phyloP scores from a whole-genome alignment of 257 asterid species.

The Thymus quinquecostatus region DNA sequence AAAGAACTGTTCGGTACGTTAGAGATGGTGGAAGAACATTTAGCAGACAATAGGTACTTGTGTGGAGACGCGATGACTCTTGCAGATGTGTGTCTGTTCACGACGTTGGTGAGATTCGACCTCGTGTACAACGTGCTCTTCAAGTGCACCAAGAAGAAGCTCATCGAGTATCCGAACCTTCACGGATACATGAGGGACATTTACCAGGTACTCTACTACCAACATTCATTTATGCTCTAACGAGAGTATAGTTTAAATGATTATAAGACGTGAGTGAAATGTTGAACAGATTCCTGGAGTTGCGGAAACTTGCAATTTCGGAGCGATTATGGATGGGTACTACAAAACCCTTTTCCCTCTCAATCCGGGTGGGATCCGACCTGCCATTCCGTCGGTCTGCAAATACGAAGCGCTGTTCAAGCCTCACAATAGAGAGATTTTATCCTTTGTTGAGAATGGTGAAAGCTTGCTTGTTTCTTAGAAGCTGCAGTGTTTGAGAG shows the following conservation, averaged over 20 bases:
- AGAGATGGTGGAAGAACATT: constrained; percentile 74
- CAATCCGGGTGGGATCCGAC: constrained; percentile 81
- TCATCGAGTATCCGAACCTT: constrained; percentile 69
- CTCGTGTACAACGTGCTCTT: constrained; percentile 79
- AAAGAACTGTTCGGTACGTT: constrained; percentile 61
- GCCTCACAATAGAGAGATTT: constrained; percentile 61
- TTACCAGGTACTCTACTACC: constrained; percentile 65
- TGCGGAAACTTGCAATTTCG: constrained; percentile 84
- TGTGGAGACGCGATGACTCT: constrained; percentile 81
- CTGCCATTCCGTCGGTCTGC: constrained; percentile 60
- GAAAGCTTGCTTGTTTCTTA: not conserved
- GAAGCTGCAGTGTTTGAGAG: not conserved
- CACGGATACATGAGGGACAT: constrained; percentile 81
- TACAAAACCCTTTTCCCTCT: constrained; percentile 83
- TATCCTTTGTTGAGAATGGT: constrained; percentile 21
- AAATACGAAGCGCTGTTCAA: constrained; percentile 50
- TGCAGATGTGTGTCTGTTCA: constrained; percentile 89
- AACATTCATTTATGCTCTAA: not conserved
- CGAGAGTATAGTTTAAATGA: no score
- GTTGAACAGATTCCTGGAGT: constrained; percentile 80
- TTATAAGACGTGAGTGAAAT: no score
- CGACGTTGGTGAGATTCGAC: constrained; percentile 90
- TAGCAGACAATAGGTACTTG: constrained; percentile 60
- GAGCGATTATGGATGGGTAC: constrained; percentile 84
- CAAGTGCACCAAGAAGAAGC: constrained; percentile 96